phyloP scores from a whole-genome alignment of 768 basidiomycete species.

The Strobilomyces confusus region DNA sequence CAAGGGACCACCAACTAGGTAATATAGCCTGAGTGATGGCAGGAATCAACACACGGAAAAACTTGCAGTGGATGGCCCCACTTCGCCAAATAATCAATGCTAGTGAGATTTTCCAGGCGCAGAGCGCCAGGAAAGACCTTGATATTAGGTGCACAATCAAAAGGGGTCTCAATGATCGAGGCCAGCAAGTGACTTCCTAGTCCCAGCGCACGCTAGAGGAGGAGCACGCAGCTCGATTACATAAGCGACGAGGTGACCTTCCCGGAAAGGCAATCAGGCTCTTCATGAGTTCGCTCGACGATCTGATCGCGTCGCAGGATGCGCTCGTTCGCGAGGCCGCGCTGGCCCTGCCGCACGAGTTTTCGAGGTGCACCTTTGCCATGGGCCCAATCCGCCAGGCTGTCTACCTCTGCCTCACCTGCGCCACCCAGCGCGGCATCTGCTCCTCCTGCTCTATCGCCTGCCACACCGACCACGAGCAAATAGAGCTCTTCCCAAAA shows the following conservation, averaged over 20 bases:
- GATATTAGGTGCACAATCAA: no score
- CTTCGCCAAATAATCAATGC: no score
- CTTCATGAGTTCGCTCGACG: conserved; percentile 36
- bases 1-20: no score
- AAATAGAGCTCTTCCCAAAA: conserved; percentile 85
- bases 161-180: no score
- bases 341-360: conserved; percentile 56
- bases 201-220: no score
- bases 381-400: conserved; percentile 68
- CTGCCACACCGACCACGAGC: conserved; percentile 84
- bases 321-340: conserved; percentile 32
- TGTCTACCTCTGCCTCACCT: conserved; percentile 78
- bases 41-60: no score
- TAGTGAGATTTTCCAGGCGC: no score
- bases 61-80: no score
- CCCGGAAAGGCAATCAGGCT: background rate
- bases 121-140: no score
- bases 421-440: conserved; percentile 61
- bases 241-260: background rate
- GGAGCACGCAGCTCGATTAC: no score
- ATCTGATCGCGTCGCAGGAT: conserved; percentile 26
- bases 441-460: conserved; percentile 84
- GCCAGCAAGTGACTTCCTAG: no score
- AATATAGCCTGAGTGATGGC: no score
- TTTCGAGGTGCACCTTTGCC: conserved; percentile 61